Evolutionary conservation across 805 yeast genomes (phyloP).

Genomic region (Blastobotrys parvus): DNA sequence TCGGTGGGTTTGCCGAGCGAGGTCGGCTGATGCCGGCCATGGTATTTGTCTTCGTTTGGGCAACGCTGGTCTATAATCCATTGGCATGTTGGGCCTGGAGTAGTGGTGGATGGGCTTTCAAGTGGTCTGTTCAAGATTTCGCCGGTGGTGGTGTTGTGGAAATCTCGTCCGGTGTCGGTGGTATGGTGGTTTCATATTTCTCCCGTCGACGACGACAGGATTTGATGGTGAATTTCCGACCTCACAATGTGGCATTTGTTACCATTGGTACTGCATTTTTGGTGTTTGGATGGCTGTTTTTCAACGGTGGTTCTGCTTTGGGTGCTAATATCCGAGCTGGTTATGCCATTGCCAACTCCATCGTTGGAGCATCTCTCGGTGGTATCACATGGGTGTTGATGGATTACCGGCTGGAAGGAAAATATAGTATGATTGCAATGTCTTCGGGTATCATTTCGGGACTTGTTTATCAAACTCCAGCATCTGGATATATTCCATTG

Average conservation of each 20-base stretch:
- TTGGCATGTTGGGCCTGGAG: slow-evolving; percentile 98
- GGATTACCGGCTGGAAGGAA: slow-evolving; percentile 79
- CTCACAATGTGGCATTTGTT: slow-evolving; percentile 88
- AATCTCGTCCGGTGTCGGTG: slow-evolving; percentile 83
- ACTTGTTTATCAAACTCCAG: slow-evolving; percentile 93
- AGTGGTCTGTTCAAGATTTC: slow-evolving; percentile 89
- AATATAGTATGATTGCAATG: slow-evolving; percentile 90
- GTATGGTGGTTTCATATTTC: slow-evolving; percentile 49
- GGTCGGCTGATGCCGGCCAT: slow-evolving; percentile 95
- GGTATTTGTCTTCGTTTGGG: slow-evolving; percentile 89
- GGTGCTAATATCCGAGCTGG: slow-evolving; percentile 78
- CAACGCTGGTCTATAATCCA: slow-evolving; percentile 92
- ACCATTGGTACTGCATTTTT: slow-evolving; percentile 79
- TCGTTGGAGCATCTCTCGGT: slow-evolving; percentile 81
- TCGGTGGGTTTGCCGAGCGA: slow-evolving; percentile 97
- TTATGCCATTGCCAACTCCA: slow-evolving; percentile 87
- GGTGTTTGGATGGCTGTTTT: slow-evolving; percentile 95
- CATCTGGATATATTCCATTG: slow-evolving; percentile 82
- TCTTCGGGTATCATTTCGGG: slow-evolving; percentile 97
- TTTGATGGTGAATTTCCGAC: slow-evolving; percentile 78
- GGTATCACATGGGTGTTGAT: slow-evolving; percentile 87
- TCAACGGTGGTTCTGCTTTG: slow-evolving; percentile 84
- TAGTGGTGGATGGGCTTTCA: slow-evolving; percentile 73
- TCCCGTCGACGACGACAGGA: slow-evolving; percentile 67
- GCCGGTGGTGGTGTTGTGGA: slow-evolving; percentile 99